Percentiles rank a stretch among this genome's conserved stretches.
Evolutionary conservation across 768 basidiomycete genomes (phyloP).

Genomic region (Lentinus brumalis): DNA sequence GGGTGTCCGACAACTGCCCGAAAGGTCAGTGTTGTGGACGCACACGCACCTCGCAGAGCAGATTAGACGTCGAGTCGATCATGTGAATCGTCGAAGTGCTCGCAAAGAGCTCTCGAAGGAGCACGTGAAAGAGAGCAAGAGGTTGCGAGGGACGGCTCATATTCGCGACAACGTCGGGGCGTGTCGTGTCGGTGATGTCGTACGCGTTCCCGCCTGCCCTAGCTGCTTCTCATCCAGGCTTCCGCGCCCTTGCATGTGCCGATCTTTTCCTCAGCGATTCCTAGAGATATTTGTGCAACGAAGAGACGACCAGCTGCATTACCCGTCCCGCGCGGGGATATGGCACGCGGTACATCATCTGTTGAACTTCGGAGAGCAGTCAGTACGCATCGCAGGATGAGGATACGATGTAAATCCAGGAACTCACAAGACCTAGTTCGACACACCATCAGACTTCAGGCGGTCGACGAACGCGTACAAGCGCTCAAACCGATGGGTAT

Average conservation of each 20-base stretch:
- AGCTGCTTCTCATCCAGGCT: background rate
- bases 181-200: background rate
- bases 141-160: background rate
- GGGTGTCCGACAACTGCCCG: conserved; percentile 1
- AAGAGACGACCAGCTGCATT: too few species aligned
- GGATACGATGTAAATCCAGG: too few species aligned
- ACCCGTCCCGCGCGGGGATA: too few species aligned
- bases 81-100: background rate
- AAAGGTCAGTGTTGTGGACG: background rate
- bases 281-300: too few species aligned
- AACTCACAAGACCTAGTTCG: too few species aligned
- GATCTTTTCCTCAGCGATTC: too few species aligned
- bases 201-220: background rate
- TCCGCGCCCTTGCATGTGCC: background rate
- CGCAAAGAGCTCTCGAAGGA: background rate
- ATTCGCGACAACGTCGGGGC: conserved; percentile 1
- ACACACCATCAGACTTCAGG: too few species aligned
- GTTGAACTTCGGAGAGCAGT: too few species aligned
- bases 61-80: background rate
- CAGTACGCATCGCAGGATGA: too few species aligned
- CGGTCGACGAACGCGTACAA: too few species aligned
- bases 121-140: background rate
- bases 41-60: background rate
- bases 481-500: background rate
- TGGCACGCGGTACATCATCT: too few species aligned